Percentiles rank a stretch among this genome's conserved stretches.
Evolutionary conservation across 2,329 filamentous ascomycete genomes (phyloP).

Genomic region (Pestalotiopsis sp.): DNA sequence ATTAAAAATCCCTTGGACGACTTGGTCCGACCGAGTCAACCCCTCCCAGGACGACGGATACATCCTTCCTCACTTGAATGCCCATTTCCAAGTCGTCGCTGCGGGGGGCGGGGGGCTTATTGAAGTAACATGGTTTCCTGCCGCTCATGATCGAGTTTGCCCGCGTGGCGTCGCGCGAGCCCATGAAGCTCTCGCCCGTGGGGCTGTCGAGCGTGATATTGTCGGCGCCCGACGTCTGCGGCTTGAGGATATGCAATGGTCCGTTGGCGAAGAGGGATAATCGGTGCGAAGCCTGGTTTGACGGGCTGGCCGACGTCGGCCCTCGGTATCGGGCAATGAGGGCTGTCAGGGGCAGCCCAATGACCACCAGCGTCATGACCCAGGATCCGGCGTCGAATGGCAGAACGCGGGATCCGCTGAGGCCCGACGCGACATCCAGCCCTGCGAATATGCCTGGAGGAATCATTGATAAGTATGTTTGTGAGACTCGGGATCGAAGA

Average conservation of each 20-base stretch:
- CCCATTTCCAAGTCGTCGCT: constrained; percentile 2
- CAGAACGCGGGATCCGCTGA: constrained; percentile 44
- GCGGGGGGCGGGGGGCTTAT: too few species aligned
- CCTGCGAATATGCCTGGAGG: constrained; percentile 51
- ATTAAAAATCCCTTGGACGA: not conserved
- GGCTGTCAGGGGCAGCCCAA: constrained; percentile 56
- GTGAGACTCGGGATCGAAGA: not conserved
- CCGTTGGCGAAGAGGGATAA: constrained; percentile 10
- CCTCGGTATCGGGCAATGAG: constrained; percentile 44
- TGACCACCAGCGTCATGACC: constrained; percentile 50
- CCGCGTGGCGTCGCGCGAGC: not conserved
- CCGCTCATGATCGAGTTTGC: not conserved
- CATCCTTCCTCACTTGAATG: constrained; percentile 5
- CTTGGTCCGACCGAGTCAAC: not conserved
- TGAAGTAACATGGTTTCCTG: not conserved
- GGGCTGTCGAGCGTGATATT: constrained; percentile 6
- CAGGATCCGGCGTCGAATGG: constrained; percentile 55
- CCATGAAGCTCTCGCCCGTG: constrained; percentile 6
- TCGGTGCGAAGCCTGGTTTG: constrained; percentile 5
- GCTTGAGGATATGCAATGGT: constrained; percentile 3
- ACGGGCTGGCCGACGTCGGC: constrained; percentile 15
- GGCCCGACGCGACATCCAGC: constrained; percentile 47
- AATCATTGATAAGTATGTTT: not conserved
- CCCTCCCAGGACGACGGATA: not conserved
- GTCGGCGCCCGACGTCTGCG: not conserved